phyloP scores from a whole-genome alignment of 225 moss, liverwort and hornwort species.

The Anthoceros angustus region DNA sequence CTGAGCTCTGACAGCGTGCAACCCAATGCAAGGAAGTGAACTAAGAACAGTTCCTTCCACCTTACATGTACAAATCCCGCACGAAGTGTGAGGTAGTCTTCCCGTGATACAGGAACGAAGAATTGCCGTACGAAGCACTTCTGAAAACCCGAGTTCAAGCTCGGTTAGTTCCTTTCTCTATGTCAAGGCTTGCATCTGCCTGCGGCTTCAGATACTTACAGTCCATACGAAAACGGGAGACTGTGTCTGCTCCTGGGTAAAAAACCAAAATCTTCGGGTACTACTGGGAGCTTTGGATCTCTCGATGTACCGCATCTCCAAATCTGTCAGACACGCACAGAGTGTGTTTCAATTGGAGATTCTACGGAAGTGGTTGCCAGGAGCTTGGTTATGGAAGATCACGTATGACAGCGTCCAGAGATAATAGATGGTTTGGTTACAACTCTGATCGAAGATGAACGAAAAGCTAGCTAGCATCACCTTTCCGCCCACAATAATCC shows the following conservation, averaged over 20 bases:
- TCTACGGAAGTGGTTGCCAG: no score
- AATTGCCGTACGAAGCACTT: neutral
- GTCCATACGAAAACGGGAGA: neutral
- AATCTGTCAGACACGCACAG: neutral
- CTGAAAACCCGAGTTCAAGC: neutral
- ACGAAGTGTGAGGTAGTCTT: neutral
- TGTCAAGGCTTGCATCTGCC: no score
- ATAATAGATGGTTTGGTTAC: neutral
- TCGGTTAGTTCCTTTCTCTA: no score
- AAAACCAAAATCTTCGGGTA: neutral
- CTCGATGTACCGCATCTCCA: neutral
- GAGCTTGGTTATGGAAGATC: neutral
- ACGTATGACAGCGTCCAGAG: neutral
- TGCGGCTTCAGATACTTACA: neutral
- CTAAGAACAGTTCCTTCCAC: neutral
- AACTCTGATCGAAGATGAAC: neutral
- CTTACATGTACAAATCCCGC: slow-evolving; percentile 5
- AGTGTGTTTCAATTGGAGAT: no score
- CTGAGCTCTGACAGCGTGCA: no score
- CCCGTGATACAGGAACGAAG: neutral
- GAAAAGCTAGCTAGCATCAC: neutral
- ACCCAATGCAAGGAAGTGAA: neutral
- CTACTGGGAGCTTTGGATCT: neutral
- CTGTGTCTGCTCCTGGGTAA: neutral
- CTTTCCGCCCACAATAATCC: neutral